These are phyloP conservation scores for Monosporascus sp. DNA, from an alignment of 2,329 filamentous ascomycete species.

Conservation along the genomic window DNA sequence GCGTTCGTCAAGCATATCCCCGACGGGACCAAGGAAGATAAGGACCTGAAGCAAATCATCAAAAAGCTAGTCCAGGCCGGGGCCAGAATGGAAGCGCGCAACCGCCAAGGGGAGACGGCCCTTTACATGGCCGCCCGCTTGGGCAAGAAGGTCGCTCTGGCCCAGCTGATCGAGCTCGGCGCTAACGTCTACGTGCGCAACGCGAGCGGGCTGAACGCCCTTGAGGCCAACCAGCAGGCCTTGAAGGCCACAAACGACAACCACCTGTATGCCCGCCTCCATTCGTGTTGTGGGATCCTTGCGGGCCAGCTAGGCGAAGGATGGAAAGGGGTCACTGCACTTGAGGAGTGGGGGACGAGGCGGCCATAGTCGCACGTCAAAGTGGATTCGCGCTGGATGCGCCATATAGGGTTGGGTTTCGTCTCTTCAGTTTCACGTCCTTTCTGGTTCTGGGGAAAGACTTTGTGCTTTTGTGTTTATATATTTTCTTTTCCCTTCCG, in stretches of 20 bases:
- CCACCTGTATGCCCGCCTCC: constrained; percentile 34
- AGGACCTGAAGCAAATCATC: constrained; percentile 42
- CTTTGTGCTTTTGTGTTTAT: neutral
- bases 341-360: constrained; percentile 34
- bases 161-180: constrained; percentile 38
- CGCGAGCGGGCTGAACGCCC: constrained; percentile 36
- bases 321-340: constrained; percentile 31
- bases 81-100: constrained; percentile 44
- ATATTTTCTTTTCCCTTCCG: neutral
- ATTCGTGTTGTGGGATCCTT: constrained; percentile 42
- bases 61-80: constrained; percentile 36
- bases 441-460: neutral
- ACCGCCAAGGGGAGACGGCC: constrained; percentile 49
- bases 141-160: constrained; percentile 47
- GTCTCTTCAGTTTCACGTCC: too few species aligned
- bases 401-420: too few species aligned
- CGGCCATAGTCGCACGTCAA: neutral
- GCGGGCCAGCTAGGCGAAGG: constrained; percentile 28
- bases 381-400: too few species aligned
- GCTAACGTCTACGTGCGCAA: constrained; percentile 46
- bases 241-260: constrained; percentile 28
- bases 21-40: constrained; percentile 34
- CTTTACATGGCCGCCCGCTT: constrained; percentile 48
- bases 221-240: constrained; percentile 40
- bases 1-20: constrained; percentile 46